Conservation (phyloP, 495 filamentous ascomycete genomes). For the Glutinoglossum americanum region DNA sequence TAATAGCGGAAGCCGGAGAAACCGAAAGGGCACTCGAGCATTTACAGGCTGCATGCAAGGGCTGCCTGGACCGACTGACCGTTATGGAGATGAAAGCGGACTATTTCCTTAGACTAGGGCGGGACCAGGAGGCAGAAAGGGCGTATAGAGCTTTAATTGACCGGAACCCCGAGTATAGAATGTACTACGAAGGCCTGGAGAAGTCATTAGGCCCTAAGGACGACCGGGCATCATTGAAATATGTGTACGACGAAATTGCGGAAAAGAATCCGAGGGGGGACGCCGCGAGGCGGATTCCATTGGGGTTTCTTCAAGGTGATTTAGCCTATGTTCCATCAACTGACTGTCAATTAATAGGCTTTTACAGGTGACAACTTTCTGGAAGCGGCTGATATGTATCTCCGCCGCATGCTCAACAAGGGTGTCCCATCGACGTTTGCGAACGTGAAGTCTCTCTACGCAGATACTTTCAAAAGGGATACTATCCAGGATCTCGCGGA, state of each 20-base stretch:
- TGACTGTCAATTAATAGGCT: neutral
- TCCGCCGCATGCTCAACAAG: constrained; percentile 74
- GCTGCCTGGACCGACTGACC: constrained; percentile 65
- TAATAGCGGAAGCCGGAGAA: constrained; percentile 77
- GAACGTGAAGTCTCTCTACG: constrained; percentile 83
- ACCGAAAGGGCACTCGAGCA: constrained; percentile 66
- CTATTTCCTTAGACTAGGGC: constrained; percentile 59
- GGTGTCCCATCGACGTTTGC: constrained; percentile 94
- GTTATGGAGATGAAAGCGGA: constrained; percentile 74
- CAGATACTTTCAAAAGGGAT: constrained; percentile 50
- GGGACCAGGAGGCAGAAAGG: constrained; percentile 58
- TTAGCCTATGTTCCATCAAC: neutral
- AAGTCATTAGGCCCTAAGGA: constrained; percentile 45
- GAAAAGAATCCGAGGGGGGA: constrained; percentile 63
- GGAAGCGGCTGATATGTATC: constrained; percentile 55
- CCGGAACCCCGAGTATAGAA: constrained; percentile 68
- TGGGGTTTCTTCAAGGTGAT: constrained; percentile 67
- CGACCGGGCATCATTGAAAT: constrained; percentile 35
- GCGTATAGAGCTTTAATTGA: constrained; percentile 65
- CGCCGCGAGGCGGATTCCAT: constrained; percentile 63
- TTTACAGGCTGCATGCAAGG: constrained; percentile 51
- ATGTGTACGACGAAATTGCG: constrained; percentile 63
- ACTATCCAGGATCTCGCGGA: constrained; percentile 56
- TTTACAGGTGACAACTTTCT: constrained; percentile 52
- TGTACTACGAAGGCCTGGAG: constrained; percentile 64